Conservation (phyloP, 192 early-diverging fungal genomes). For the Entomortierella lignicola region DNA sequence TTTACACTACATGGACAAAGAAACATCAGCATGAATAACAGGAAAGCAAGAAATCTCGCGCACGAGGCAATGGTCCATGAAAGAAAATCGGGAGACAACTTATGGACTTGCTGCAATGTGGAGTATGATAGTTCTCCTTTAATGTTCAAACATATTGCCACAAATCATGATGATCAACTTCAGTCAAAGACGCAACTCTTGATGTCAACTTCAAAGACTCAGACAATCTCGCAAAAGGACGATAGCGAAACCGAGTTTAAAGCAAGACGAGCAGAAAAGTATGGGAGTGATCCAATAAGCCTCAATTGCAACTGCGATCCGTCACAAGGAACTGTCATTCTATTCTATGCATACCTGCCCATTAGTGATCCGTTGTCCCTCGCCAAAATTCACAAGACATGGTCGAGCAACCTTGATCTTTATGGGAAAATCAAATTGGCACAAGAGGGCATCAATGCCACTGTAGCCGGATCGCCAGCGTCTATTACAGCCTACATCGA, state of each 20-base stretch:
- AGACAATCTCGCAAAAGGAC: neutral
- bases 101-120: slow-evolving; percentile 34
- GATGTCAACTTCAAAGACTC: neutral
- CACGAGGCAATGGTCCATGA: slow-evolving; percentile 22
- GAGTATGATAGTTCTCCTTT: neutral
- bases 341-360: slow-evolving; percentile 61
- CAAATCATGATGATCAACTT: slow-evolving; percentile 14
- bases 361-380: slow-evolving; percentile 49
- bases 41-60: slow-evolving; percentile 22
- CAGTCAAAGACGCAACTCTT: slow-evolving; percentile 2
- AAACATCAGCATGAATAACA: slow-evolving; percentile 5
- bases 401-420: slow-evolving; percentile 41
- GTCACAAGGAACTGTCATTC: slow-evolving; percentile 53
- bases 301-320: slow-evolving; percentile 54
- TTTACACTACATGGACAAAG: neutral
- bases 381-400: slow-evolving; percentile 52
- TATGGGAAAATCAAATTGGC: slow-evolving; percentile 66
- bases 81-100: slow-evolving; percentile 7
- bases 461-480: slow-evolving; percentile 62
- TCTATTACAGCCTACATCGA: slow-evolving; percentile 61
- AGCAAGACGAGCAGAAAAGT: slow-evolving; percentile 40
- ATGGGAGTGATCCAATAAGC: slow-evolving; percentile 57
- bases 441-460: slow-evolving; percentile 74
- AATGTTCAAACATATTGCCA: slow-evolving; percentile 40
- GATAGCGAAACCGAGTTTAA: slow-evolving; percentile 8